A percentile compares a stretch with the other conserved stretches of the same genome.
Conservation (phyloP, 2,329 filamentous ascomycete genomes). For the Rutstroemia sp. region DNA sequence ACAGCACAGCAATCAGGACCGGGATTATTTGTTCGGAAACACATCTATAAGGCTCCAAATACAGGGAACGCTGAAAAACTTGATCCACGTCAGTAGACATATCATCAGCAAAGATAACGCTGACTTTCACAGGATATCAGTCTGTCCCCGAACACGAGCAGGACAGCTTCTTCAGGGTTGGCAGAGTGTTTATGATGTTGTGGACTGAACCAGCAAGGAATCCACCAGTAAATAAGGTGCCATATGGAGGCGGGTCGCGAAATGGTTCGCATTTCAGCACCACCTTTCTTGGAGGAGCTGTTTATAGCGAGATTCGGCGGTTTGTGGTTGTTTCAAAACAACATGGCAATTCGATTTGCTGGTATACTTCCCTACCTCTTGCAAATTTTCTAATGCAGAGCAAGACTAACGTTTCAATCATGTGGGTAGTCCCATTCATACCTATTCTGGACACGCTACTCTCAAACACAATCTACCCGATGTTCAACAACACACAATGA, state of each 20-base stretch:
- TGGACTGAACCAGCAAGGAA: constrained; percentile 21
- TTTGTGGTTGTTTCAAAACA: constrained; percentile 20
- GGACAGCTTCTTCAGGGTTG: constrained; percentile 16
- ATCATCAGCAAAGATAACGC: neutral
- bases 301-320: constrained; percentile 19
- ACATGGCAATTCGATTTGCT: constrained; percentile 20
- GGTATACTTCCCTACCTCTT: neutral
- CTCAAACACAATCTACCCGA: constrained; percentile 16
- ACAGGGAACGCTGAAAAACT: neutral
- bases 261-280: constrained; percentile 8
- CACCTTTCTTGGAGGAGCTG: constrained; percentile 10
- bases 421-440: constrained; percentile 18
- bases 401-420: neutral
- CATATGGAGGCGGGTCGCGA: constrained; percentile 4
- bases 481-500: neutral
- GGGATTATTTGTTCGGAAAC: neutral
- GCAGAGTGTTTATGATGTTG: constrained; percentile 23
- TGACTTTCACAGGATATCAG: neutral
- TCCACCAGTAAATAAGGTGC: neutral
- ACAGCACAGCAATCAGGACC: neutral
- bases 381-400: neutral
- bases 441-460: constrained; percentile 18
- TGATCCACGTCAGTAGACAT: neutral
- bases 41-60: neutral
- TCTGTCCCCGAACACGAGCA: neutral